Conservation (phyloP, 192 early-diverging fungal species). For the Backusella liffmaniae region DNA sequence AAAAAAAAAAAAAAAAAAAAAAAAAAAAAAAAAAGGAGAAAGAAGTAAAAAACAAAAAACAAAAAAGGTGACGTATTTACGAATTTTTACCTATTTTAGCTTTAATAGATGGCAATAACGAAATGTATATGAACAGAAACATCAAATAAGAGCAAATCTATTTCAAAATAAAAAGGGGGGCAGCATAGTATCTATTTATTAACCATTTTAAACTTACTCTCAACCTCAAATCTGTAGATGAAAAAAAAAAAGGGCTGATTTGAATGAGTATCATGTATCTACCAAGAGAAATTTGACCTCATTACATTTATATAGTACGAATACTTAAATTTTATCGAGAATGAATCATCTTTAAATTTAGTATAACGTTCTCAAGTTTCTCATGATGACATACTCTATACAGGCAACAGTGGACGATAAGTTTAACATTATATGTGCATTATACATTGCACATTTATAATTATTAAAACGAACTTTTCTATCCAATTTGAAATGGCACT, state of each 20-base stretch:
- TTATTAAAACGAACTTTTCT: not conserved
- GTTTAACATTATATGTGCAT: not conserved
- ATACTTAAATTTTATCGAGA: no score
- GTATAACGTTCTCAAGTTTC: no score
- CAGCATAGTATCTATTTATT: not conserved
- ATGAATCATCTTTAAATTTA: no score
- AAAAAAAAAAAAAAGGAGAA: not conserved
- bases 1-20: not conserved
- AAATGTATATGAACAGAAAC: not conserved
- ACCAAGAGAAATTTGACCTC: no score
- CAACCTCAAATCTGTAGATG: not conserved
- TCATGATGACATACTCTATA: no score
- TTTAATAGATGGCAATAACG: not conserved
- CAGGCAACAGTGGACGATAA: no score
- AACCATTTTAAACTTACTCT: not conserved
- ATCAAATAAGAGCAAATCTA: not conserved
- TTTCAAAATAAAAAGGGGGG: not conserved
- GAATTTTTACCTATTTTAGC: not conserved
- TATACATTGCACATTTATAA: not conserved
- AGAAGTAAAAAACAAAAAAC: not conserved
- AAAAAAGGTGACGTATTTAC: slow-evolving; percentile 3
- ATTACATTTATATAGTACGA: no score
- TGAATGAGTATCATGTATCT: not conserved
- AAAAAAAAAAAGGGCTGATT: not conserved
- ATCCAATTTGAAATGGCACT: not conserved